Base-by-base conservation (phyloP, 306 rosid genomes). In the Cucumis hystrix region DNA sequence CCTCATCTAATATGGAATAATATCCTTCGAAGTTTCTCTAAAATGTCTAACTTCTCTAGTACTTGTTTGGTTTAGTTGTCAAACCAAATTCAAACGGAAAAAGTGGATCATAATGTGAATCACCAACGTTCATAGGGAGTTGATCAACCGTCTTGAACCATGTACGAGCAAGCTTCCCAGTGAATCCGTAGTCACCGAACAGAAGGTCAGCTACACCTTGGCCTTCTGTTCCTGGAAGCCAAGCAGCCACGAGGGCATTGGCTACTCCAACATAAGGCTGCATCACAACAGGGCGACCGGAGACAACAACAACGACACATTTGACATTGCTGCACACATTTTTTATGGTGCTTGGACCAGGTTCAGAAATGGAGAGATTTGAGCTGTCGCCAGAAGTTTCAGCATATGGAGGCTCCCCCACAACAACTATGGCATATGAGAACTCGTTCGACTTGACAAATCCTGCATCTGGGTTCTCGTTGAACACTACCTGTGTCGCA, bases 221-320 rank as follows among this genome's bases (percentile, higher is more conserved):
- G 76, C 97, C 97, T 88, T 90, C 97, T n/a, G 96, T 91, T 37
- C 98, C 98, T 0, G 98, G 98, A 76, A 93, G 98, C 98, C 98
- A 93, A 41, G 98, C 98, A 6, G 97, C 94, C 5, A 91, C 92
- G 75, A 93, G 96, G 7, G 97, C 92, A 21, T 93, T 93, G 18
- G 90, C 80, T 73, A 68, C 74, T 16, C 88, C 74, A 8, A 94
- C 83, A 71, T 94, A 85, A 20, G 96, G 97, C 77, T 94, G 80
- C 74, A 94, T 58, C 85, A 91, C 91, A 10, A 94, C 93, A 1
- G 98, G 98, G 61, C 98, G 96, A 25, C 98, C 98, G 3, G 96
- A 84, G 81, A 94, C 16, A 2, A 94, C 85, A 10, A 94, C 88
- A 8, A 94, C 96, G 1, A 85, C 87, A 74, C 97, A 94, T 67